Evolutionary conservation across 495 filamentous ascomycete species (phyloP), one percentile per base, ranked within the genome.

Genomic region (Aspergillus leporis): DNA sequence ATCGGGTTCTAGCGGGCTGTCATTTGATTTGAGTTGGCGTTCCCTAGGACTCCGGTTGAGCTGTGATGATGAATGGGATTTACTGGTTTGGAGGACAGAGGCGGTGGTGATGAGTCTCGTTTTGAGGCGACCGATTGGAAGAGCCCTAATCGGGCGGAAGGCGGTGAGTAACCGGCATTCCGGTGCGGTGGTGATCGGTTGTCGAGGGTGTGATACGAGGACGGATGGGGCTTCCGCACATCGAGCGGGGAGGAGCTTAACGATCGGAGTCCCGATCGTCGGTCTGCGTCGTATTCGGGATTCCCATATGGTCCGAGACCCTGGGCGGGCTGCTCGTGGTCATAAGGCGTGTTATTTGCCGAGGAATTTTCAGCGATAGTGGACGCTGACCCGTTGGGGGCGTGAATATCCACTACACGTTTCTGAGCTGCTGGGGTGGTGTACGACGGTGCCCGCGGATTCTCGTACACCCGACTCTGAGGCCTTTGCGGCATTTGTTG

Each of bases 361-460:
- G 79, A 82, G 13, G 76, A 78, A 50, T 75, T 80, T 60, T 86
- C 82, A 5, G 81, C 76, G 41, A 83, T 80, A 9, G 83, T 84
- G 6, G 82, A 85, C 41, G 78, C 81, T 6, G 82, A 85, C 28
- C 83, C 81, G 62, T 82, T 82, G 10, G 80, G 75, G 10, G 77
- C 80, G 53, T 79, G 70, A 13, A 82, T 62, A 58, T 85, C 83
- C 14, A 81, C 74, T 9, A 80, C 62, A 32, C 81, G 77, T 58
- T 79, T 78, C 65, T 83, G 82, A 18, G 74, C 73, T 12, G 79
- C 77, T n/a, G 83, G 82, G 0, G 81, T 83, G 3, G 76, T 73
- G 56, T 74, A 80, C 38, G 79, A 75, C 36, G 72, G 67, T n/a
- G 59, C 55, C 13, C 72, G 65, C 1, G 67, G 53, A 23, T 70